A percentile compares a stretch with the other conserved stretches of the same genome.
Evolutionary conservation across 768 basidiomycete genomes (phyloP).

Genomic region (Leccinum imitatum): DNA sequence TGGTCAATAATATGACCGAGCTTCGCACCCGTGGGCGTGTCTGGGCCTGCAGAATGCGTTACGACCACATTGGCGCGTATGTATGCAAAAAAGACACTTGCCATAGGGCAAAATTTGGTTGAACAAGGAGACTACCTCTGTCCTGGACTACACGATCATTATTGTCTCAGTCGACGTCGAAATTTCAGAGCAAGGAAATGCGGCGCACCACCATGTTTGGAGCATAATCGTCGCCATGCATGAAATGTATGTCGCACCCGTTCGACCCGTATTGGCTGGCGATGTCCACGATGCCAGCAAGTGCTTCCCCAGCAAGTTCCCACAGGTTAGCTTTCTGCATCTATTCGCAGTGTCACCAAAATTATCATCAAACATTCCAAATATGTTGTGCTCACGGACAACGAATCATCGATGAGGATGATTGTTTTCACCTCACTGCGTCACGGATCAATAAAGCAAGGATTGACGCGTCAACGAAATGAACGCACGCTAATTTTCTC

Average conservation of each 20-base stretch:
- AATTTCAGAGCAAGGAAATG: background rate
- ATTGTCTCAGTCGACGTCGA: background rate
- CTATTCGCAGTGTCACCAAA: constrained; percentile 17
- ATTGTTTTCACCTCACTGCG: constrained; percentile 41
- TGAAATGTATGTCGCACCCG: constrained; percentile 44
- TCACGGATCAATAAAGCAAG: constrained; percentile 1
- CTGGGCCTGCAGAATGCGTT: constrained; percentile 21
- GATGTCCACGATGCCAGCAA: constrained; percentile 40
- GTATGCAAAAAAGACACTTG: background rate
- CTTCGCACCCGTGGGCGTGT: constrained; percentile 40
- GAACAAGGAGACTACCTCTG: constrained; percentile 26
- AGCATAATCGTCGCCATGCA: constrained; percentile 36
- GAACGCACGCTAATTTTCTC: constrained; percentile 29
- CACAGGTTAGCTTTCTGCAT: constrained; percentile 42
- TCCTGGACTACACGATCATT: constrained; percentile 16
- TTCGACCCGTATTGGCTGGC: constrained; percentile 37
- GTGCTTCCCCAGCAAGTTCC: constrained; percentile 39
- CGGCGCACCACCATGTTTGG: constrained; percentile 23
- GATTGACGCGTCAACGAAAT: background rate
- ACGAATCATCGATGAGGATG: constrained; percentile 41
- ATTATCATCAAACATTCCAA: no score
- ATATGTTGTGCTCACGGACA: constrained; percentile 30
- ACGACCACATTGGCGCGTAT: background rate
- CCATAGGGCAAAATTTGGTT: constrained; percentile 26
- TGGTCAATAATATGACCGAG: constrained; percentile 37